Percentiles rank a stretch among this genome's conserved stretches.
These are phyloP conservation scores for Colletotrichum liriopes DNA, from an alignment of 2,329 filamentous ascomycete genomes.

Conservation along the genomic window DNA sequence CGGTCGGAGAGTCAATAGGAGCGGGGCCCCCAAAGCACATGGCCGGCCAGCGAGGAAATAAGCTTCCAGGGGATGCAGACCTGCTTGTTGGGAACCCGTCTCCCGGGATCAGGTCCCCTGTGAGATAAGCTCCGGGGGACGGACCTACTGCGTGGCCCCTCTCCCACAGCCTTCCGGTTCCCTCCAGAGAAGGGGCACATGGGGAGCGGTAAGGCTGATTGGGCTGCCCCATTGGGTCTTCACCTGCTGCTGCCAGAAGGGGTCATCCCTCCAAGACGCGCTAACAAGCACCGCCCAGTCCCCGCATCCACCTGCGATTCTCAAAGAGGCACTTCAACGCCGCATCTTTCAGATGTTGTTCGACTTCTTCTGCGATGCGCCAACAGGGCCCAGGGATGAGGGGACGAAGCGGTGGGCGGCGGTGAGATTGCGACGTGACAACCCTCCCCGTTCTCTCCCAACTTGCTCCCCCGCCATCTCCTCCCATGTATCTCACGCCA, in stretches of 20 bases:
- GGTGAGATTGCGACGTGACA: not conserved
- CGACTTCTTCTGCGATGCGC: not conserved
- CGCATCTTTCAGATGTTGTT: not conserved
- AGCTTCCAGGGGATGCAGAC: slow-evolving; percentile 22
- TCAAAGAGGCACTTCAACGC: not conserved
- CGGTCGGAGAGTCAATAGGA: not conserved
- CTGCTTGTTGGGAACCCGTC: not conserved
- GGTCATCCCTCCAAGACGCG: slow-evolving; percentile 1
- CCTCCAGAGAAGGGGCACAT: slow-evolving; percentile 4
- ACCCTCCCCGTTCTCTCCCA: not conserved
- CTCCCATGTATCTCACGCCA: not conserved
- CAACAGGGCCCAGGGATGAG: not conserved
- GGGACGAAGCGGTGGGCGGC: not conserved
- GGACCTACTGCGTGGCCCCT: not conserved
- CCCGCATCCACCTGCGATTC: not conserved
- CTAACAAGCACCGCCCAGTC: not conserved
- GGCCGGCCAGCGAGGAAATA: not conserved
- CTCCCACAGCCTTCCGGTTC: slow-evolving; percentile 19
- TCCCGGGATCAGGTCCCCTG: slow-evolving; percentile 6
- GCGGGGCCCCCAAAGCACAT: not conserved
- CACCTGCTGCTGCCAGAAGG: not conserved
- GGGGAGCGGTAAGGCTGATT: slow-evolving; percentile 17
- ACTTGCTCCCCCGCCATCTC: not conserved
- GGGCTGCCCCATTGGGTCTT: not conserved
- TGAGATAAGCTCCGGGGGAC: not conserved